Evolutionary conservation across 805 yeast species (phyloP), one percentile per base, ranked within the genome.

Genomic region (Teunomyces funiuensis): DNA sequence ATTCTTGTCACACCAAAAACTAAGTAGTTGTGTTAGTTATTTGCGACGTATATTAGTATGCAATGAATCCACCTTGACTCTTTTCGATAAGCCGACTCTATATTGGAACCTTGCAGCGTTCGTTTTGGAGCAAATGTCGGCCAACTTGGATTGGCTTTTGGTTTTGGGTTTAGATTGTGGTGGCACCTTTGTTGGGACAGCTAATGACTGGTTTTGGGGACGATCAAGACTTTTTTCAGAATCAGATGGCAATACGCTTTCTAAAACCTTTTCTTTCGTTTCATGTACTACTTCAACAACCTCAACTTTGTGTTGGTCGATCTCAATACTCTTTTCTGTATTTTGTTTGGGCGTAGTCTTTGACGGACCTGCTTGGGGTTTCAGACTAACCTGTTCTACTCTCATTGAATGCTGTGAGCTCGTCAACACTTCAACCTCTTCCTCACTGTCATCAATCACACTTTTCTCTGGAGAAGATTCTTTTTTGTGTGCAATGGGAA

Each of bases 81-180:
- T 46, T 37, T 47, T 53, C 5, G 65, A 60, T 23, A 61, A 46
- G 9, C 67, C 67, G 6, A 60, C 64, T 36, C 63, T 37, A 26
- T 29, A 16, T 6, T 14, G 17, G 15, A 13, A 19, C 14, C 39
- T 30, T 8, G 36, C 36, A 2, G 18, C 17, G 31, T 38, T 42
- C 3, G 40, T 36, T 18, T 28, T 22, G 4, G 44, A 43, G 28
- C 47, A 42, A 6, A 47, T 33, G n/a, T 47, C 51, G 3, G 51
- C 49, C 19, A 47, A 23, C 14, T 14, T 34, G 11, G 28, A 25
- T 17, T 23, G 14, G 8, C n/a, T n/a, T 14, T 16, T 28, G 16
- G 11, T 4, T 4, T n/a, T 28, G 8, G 9, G 18, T 14, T 16
- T 31, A 22, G 23, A 4, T 31, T 16, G 5, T 5, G 23, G 20